Percentiles rank a stretch among this genome's conserved stretches.
phyloP scores from a whole-genome alignment of 805 yeast species.

The Yarrowia sp. region DNA sequence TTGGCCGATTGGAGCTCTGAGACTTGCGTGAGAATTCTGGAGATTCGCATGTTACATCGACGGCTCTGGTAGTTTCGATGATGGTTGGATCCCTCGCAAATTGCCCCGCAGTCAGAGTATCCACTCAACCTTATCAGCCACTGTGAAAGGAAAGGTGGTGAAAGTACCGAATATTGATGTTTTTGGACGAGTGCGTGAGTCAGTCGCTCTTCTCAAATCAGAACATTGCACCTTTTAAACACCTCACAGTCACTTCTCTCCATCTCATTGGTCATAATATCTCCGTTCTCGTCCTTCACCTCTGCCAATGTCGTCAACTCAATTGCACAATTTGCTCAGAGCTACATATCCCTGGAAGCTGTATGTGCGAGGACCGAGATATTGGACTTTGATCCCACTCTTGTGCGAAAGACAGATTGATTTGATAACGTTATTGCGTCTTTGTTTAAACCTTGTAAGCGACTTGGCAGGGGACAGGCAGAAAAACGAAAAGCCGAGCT shows the following conservation, averaged over 20 bases:
- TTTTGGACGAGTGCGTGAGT: neutral
- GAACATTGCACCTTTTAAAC: no score
- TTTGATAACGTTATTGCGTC: constrained; percentile 18
- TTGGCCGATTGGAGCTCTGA: neutral
- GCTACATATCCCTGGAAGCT: neutral
- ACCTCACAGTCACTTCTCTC: no score
- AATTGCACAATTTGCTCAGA: constrained; percentile 10
- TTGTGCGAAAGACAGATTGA: neutral
- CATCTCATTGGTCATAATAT: no score
- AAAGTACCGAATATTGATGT: neutral
- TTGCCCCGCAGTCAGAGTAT: neutral
- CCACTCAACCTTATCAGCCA: neutral
- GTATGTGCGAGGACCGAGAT: neutral
- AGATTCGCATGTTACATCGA: neutral
- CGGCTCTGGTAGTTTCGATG: neutral
- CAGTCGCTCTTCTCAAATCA: no score
- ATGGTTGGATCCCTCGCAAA: neutral
- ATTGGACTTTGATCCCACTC: neutral
- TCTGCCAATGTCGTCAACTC: neutral
- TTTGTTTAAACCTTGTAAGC: constrained; percentile 6
- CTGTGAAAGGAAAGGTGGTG: no score
- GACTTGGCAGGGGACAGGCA: constrained; percentile 24
- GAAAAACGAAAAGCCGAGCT: neutral
- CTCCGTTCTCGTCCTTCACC: no score
- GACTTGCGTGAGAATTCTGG: neutral